Conservation (phyloP, 768 basidiomycete genomes). For the Leccinum boreale region DNA sequence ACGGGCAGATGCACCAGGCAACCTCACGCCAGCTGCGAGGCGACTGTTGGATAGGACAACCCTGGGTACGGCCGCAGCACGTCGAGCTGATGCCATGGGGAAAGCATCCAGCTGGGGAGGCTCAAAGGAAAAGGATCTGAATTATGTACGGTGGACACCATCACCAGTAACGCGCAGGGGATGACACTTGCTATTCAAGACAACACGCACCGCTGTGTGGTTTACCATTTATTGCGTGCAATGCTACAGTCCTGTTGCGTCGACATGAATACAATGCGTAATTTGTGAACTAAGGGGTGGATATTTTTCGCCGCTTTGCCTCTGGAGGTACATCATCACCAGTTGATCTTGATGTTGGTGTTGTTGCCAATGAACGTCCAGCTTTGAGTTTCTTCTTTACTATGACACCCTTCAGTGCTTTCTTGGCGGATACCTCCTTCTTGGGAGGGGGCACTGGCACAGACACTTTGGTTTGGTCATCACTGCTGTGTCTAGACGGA, state of each 20-base stretch:
- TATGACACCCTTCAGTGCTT: constrained; percentile 71
- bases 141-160: constrained; percentile 74
- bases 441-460: constrained; percentile 36
- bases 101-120: constrained; percentile 55
- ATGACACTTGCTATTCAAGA: constrained; percentile 9
- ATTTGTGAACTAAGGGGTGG: constrained; percentile 26
- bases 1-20: constrained; percentile 66
- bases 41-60: constrained; percentile 72
- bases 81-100: constrained; percentile 69
- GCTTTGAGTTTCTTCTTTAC: constrained; percentile 71
- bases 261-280: constrained; percentile 11
- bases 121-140: constrained; percentile 58
- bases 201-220: constrained; percentile 4
- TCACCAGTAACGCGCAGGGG: constrained; percentile 49
- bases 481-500: constrained; percentile 28
- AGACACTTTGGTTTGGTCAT: constrained; percentile 26
- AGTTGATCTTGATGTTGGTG: constrained; percentile 22
- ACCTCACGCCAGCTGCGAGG: constrained; percentile 82
- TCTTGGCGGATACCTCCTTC: constrained; percentile 56
- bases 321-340: constrained; percentile 34
- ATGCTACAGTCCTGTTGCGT: constrained; percentile 7
- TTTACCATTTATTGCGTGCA: constrained; percentile 5
- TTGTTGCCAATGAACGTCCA: constrained; percentile 16
- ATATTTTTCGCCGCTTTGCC: constrained; percentile 59
- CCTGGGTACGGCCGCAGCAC: constrained; percentile 56